Conservation (phyloP, 495 filamentous ascomycete species). For the Hypoxylon perforatum region DNA sequence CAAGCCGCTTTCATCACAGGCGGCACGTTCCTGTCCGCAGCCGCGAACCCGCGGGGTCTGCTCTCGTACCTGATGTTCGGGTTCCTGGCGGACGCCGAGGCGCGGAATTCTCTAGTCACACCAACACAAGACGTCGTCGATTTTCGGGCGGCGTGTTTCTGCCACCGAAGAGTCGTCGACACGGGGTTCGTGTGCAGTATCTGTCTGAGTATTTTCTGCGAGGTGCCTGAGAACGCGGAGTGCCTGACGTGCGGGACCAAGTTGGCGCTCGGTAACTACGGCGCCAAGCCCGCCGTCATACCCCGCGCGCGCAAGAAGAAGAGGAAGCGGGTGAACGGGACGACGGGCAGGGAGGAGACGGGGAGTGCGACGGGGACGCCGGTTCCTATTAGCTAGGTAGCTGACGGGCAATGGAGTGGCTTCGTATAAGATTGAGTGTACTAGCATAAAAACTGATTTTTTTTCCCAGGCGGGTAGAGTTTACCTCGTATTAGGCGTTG, state of each 20-base stretch:
- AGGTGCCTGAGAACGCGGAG: conserved; percentile 63
- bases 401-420: too few species aligned
- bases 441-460: too few species aligned
- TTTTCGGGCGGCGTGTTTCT: conserved; percentile 97
- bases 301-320: conserved; percentile 77
- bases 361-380: conserved; percentile 57
- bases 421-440: too few species aligned
- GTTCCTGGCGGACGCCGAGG: conserved; percentile 81
- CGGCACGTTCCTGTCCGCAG: conserved; percentile 85
- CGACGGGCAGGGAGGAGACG: conserved; percentile 49
- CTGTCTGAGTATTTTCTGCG: conserved; percentile 81
- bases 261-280: conserved; percentile 79
- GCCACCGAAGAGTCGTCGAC: conserved; percentile 90
- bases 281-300: conserved; percentile 78
- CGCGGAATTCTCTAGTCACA: conserved; percentile 71
- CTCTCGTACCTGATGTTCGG: conserved; percentile 95
- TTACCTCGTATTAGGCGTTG: conserved; percentile 13
- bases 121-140: conserved; percentile 90
- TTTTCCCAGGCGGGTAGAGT: not conserved
- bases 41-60: conserved; percentile 68
- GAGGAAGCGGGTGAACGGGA: conserved; percentile 62
- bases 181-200: conserved; percentile 95
- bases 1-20: conserved; percentile 91
- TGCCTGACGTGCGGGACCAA: conserved; percentile 94
- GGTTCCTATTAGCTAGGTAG: conserved; percentile 22